Base-by-base conservation (phyloP, 73 alveolate genomes). In the Effrenium voratum region DNA sequence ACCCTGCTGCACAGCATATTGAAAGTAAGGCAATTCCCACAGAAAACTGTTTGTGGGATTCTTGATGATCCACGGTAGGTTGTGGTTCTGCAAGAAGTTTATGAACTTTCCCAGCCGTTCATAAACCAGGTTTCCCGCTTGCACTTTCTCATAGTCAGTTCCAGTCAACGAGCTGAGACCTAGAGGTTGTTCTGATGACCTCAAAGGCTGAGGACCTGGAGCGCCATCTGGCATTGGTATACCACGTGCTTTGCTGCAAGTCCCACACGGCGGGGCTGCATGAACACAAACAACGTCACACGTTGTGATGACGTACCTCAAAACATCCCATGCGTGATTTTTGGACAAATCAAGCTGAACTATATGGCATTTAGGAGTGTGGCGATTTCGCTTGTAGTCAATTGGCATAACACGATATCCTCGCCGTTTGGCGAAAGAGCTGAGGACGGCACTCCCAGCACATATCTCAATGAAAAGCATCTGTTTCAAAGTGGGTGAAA, bases 161-260 rank as follows among this genome's bases (percentile, higher is more conserved):
- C 52, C 38, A 2, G 30, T 57, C 10, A 75, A 38, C 38, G 19
- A 15, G 2, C 57, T 52, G 30, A 75, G 34, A 2, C 85, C 85
- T 30, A 38, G 26, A 26, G 49, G 49, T 26, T 38, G 34, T 10
- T 75, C 85, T 1, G 12, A 52, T 8, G 30, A 3, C n/a, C 85
- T 38, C 5, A 75, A 57, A 5, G 57, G 36, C 34, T 1, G 85
- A 5, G 85, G 85, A 38, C 85, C 85, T 1, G 85, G 57, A 13
- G 55, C 13, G 15, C 85, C 85, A 15, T 75, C 85, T 40, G 52
- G 38, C 85, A 75, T 34, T 15, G 85, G 85, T 34, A 75, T n/a
- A 16, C 52, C 85, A 30, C 81, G 5, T 1, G 85, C 85, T 40
- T 75, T 75, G 85, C 85, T 75, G 57, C 85, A 75, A 1, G 85